Conservation (phyloP, 1,284 basidiomycete species). For the Laetiporus sulphureus region DNA sequence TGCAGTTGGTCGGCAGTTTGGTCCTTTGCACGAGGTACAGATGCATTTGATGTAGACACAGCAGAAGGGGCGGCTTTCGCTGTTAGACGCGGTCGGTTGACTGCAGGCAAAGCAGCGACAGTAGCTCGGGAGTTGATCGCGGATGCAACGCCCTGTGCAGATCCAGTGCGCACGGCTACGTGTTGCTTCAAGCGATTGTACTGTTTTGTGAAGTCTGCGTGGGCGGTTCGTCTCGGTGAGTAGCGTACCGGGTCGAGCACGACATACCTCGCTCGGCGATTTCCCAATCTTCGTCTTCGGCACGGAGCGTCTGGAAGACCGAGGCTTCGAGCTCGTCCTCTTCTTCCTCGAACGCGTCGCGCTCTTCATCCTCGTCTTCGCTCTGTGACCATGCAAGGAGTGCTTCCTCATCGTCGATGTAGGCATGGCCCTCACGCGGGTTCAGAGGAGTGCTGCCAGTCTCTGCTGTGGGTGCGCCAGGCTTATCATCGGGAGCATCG, state of each 20-base stretch:
- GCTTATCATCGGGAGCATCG: constrained; percentile 21
- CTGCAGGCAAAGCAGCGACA: constrained; percentile 61
- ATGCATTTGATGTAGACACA: neutral
- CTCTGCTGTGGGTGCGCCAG: neutral
- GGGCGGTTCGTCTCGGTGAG: constrained; percentile 13
- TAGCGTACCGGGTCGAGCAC: constrained; percentile 6
- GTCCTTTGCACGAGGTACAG: constrained; percentile 31
- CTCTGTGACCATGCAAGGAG: constrained; percentile 17
- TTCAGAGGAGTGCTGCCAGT: constrained; percentile 8
- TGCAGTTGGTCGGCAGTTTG: constrained; percentile 62
- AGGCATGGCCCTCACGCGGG: constrained; percentile 20
- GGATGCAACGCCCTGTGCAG: constrained; percentile 48
- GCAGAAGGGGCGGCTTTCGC: constrained; percentile 8
- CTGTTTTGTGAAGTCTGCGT: constrained; percentile 90
- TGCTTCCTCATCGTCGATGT: constrained; percentile 23
- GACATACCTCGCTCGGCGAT: constrained; percentile 71
- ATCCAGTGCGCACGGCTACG: constrained; percentile 65
- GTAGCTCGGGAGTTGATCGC: constrained; percentile 39
- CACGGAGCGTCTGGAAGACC: constrained; percentile 46
- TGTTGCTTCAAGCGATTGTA: constrained; percentile 90
- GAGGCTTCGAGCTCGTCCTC: constrained; percentile 23
- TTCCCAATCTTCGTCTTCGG: constrained; percentile 92
- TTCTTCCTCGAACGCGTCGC: constrained; percentile 21
- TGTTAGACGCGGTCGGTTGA: constrained; percentile 55
- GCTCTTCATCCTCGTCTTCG: constrained; percentile 18